Base-by-base conservation (phyloP, 1,284 basidiomycete species). In the Ceratobasidium sp. region DNA sequence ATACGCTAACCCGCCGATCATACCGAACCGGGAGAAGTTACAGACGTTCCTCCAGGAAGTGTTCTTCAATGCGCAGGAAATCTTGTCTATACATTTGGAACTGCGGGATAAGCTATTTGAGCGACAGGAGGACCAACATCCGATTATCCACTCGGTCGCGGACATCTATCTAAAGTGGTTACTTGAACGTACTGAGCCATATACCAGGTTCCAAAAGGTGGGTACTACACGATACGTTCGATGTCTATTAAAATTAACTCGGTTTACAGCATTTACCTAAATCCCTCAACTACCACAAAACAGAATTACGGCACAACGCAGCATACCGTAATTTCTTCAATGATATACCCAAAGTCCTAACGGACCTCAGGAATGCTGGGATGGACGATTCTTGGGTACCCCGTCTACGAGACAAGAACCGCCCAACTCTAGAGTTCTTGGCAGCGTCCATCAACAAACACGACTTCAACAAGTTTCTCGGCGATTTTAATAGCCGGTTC, bases 391-490 rank as follows among this genome's bases (percentile, higher is more conserved):
- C 69, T 29, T 24, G 29, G 17, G 59, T 41, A 6, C 69, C 69
- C 17, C 69, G 69, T 1, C 69, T 73, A 47, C 57, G 85, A 45
- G 88, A 93, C 75, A 89, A 90, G 14, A 60, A 54, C 45, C 64
- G 53, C 24, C 69, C 69, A 1, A 51, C 69, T 15, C 69, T 73
- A 33, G 59, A 73, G n/a, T 73, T 73, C 17, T 22, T 73, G 22
- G 50, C 41, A 1, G 48, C 19, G 24, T 88, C 91, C 24, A 87
- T 93, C 51, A 88, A 87, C 64, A 92, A 93, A 81, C 89, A 93
- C 62, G 94, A 95, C 78, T 82, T 96, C 74, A 88, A 92, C 73
- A 93, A 92, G 1, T 92, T 95, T 79, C 85, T 96, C n/a, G 92
- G 91, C 8, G 87, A 94, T 8, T 93, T 94, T 0, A 90, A 95